Conservation (phyloP, 352 stramenopile species). For the Thraustochytrium striatum region DNA sequence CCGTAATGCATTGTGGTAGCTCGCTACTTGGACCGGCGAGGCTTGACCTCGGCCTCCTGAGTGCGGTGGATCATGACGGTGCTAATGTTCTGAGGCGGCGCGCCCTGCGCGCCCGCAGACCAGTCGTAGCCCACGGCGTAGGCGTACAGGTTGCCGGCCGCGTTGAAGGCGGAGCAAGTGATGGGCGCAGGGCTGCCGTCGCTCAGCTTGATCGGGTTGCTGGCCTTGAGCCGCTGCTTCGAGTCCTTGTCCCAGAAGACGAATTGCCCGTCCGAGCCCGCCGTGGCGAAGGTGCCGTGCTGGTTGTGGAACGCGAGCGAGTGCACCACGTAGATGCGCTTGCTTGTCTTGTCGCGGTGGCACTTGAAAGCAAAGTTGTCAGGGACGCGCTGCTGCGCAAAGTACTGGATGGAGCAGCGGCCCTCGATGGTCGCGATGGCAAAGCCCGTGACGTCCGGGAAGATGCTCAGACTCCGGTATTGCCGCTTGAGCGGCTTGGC, state of each 20-base stretch:
- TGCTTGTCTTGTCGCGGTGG: constrained; percentile 68
- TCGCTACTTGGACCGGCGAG: too few relatives aligned
- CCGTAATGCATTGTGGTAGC: too few relatives aligned
- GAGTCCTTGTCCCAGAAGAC: constrained; percentile 98
- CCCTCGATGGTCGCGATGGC: constrained; percentile 82
- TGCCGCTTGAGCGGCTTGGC: constrained; percentile 69
- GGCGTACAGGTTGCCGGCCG: constrained; percentile 85
- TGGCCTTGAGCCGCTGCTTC: constrained; percentile 89
- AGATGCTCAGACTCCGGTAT: constrained; percentile 76
- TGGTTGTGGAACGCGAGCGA: constrained; percentile 81
- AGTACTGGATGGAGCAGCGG: constrained; percentile 75
- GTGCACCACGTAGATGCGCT: constrained; percentile 80
- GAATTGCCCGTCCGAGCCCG: constrained; percentile 87
- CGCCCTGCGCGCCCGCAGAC: constrained; percentile 83
- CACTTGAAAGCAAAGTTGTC: constrained; percentile 86
- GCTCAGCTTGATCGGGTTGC: constrained; percentile 63
- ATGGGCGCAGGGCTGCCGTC: constrained; percentile 70
- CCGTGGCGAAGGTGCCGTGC: constrained; percentile 90
- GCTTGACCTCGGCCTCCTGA: constrained; percentile 21
- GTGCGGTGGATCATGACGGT: constrained; percentile 34
- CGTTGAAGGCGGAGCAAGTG: constrained; percentile 83
- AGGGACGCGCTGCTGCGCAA: constrained; percentile 49
- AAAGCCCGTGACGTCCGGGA: constrained; percentile 79
- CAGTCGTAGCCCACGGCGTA: constrained; percentile 96
- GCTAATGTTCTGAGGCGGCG: constrained; percentile 63